These are phyloP conservation scores for Chrysopogon serrulatus DNA, from an alignment of 176 grass and related monocot genomes.

Conservation along the genomic window DNA sequence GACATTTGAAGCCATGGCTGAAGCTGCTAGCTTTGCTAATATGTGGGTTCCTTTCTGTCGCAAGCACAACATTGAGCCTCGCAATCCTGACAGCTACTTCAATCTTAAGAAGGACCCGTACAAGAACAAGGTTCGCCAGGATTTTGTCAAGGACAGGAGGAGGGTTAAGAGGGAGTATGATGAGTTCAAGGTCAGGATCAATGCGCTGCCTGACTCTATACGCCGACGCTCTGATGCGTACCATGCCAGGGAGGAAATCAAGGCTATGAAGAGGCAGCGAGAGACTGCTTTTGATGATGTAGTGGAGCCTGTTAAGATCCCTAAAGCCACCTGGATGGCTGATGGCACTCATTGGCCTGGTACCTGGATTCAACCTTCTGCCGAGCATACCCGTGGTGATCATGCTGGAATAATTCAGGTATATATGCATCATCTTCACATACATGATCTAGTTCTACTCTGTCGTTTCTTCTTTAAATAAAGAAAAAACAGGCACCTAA, in stretches of 20 bases:
- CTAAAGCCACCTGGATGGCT: slow-evolving; percentile 98
- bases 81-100: slow-evolving; percentile 95
- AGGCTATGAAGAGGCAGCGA: slow-evolving; percentile 86
- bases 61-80: slow-evolving; percentile 85
- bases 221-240: slow-evolving; percentile 81
- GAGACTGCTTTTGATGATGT: slow-evolving; percentile 60
- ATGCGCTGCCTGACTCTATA: slow-evolving; percentile 80
- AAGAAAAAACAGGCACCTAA: background rate
- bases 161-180: slow-evolving; percentile 96
- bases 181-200: slow-evolving; percentile 92
- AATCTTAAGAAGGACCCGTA: slow-evolving; percentile 89
- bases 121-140: slow-evolving; percentile 77
- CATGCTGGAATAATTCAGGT: slow-evolving; percentile 99
- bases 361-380: slow-evolving; percentile 71
- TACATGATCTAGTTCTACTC: background rate
- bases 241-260: slow-evolving; percentile 96
- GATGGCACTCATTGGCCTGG: slow-evolving; percentile 97
- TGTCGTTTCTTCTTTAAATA: background rate
- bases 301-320: slow-evolving; percentile 71
- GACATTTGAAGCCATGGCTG: slow-evolving; percentile 98
- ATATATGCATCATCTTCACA: background rate
- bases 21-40: slow-evolving; percentile 95
- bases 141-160: slow-evolving; percentile 96
- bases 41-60: slow-evolving; percentile 96
- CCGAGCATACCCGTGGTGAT: slow-evolving; percentile 78